These are phyloP conservation scores for Helicostylum pulchrum DNA, from an alignment of 192 early-diverging fungal genomes.

Conservation along the genomic window DNA sequence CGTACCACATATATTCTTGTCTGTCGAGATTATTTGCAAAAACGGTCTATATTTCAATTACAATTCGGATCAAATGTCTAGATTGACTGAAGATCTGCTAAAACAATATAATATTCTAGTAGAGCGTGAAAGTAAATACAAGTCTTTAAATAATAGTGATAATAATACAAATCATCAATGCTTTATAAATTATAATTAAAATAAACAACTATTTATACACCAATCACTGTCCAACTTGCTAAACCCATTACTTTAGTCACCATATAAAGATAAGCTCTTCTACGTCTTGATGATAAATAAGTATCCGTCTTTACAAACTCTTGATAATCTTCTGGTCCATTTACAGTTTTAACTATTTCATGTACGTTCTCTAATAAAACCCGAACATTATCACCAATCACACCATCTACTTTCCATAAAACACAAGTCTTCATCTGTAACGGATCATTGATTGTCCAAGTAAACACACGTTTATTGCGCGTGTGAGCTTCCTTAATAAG, in stretches of 20 bases:
- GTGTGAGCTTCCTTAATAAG: slow-evolving; percentile 51
- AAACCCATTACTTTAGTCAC: slow-evolving; percentile 11
- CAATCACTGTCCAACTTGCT: slow-evolving; percentile 25
- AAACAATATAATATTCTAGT: background rate
- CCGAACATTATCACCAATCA: slow-evolving; percentile 47
- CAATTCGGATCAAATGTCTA: background rate
- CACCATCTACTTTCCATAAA: slow-evolving; percentile 45
- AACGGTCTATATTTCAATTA: background rate
- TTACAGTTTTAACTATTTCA: background rate
- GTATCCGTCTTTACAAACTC: background rate
- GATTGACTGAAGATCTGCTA: background rate
- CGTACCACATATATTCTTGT: background rate
- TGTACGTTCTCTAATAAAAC: slow-evolving; percentile 23
- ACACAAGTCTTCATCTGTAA: slow-evolving; percentile 39
- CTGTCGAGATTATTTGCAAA: background rate
- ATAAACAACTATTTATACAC: slow-evolving; percentile 4
- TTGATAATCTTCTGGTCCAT: background rate
- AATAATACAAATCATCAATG: no score
- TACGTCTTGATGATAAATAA: background rate
- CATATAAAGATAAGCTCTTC: slow-evolving; percentile 11
- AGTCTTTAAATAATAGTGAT: no score
- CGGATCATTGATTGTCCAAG: slow-evolving; percentile 51
- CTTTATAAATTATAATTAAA: background rate
- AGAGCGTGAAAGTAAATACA: background rate
- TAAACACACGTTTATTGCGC: slow-evolving; percentile 42